Evolutionary conservation across 2,329 filamentous ascomycete species (phyloP).

Genomic region (Ascochyta viciae-villosae): DNA sequence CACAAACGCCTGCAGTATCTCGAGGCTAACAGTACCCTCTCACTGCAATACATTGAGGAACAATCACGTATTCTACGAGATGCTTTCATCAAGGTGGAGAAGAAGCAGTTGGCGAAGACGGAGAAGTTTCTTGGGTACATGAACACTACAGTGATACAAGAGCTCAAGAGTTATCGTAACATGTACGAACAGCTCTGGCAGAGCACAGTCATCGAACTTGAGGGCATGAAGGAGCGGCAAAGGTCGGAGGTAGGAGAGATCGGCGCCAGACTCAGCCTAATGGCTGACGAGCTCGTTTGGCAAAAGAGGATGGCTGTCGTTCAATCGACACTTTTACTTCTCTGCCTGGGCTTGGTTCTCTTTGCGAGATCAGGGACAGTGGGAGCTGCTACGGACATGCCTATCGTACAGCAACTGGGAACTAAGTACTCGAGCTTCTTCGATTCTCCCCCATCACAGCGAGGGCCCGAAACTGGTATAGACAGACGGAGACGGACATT

Average conservation of each 20-base stretch:
- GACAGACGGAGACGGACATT: constrained; percentile 42
- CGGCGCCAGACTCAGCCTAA: constrained; percentile 78
- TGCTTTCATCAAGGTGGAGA: constrained; percentile 84
- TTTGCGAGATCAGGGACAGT: constrained; percentile 62
- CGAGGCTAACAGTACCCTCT: constrained; percentile 90
- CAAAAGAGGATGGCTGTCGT: constrained; percentile 92
- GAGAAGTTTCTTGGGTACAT: constrained; percentile 80
- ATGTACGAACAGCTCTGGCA: constrained; percentile 98
- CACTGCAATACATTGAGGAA: constrained; percentile 94
- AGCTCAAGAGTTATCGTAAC: constrained; percentile 65
- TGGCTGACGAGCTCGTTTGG: constrained; percentile 88
- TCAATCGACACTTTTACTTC: constrained; percentile 84
- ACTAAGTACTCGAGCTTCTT: constrained; percentile 46
- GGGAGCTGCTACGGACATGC: constrained; percentile 50
- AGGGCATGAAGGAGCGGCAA: constrained; percentile 84
- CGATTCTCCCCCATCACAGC: constrained; percentile 42
- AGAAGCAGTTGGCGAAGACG: constrained; percentile 84
- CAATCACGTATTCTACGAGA: constrained; percentile 91
- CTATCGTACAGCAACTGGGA: constrained; percentile 55
- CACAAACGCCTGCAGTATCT: constrained; percentile 91
- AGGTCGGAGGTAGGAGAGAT: constrained; percentile 84
- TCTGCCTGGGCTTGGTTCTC: constrained; percentile 86
- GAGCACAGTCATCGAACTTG: constrained; percentile 88
- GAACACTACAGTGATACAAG: constrained; percentile 85
- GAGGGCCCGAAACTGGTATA: constrained; percentile 37